Evolutionary conservation across 75 land plant genomes (phyloP).

Genomic region (Cupressus sempervirens): DNA sequence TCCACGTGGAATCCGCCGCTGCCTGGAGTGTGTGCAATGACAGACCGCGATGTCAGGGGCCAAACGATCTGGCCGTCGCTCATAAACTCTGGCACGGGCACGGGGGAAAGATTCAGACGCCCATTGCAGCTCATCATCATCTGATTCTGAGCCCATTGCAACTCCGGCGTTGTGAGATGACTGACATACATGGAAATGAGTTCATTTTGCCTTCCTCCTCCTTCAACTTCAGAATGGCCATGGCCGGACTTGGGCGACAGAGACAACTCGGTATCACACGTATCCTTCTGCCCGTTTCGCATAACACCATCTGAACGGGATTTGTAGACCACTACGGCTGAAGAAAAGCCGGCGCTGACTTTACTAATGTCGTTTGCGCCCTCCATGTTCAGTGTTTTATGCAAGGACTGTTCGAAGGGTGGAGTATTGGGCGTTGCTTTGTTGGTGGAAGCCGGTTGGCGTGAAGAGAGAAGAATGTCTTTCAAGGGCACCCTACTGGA

Average conservation of each 20-base stretch:
- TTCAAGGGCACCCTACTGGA: not conserved
- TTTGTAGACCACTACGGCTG: not conserved
- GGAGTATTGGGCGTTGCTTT: not conserved
- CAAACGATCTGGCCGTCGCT: too few relatives aligned
- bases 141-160: conserved; percentile 1
- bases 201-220: not conserved
- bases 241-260: not conserved
- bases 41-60: not conserved
- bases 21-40: not conserved
- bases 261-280: not conserved
- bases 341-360: not conserved
- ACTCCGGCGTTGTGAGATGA: not conserved
- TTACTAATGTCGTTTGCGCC: not conserved
- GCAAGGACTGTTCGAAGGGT: not conserved
- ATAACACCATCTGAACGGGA: not conserved
- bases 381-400: not conserved
- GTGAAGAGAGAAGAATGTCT: conserved; percentile 1
- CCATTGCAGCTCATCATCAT: too few relatives aligned
- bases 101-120: not conserved
- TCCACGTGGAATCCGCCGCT: not conserved
- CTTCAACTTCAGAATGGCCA: not conserved
- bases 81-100: not conserved
- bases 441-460: not conserved
- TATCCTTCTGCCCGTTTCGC: not conserved
- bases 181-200: not conserved